Base-by-base conservation (phyloP, 2,329 filamentous ascomycete species). In the Alternaria solani region DNA sequence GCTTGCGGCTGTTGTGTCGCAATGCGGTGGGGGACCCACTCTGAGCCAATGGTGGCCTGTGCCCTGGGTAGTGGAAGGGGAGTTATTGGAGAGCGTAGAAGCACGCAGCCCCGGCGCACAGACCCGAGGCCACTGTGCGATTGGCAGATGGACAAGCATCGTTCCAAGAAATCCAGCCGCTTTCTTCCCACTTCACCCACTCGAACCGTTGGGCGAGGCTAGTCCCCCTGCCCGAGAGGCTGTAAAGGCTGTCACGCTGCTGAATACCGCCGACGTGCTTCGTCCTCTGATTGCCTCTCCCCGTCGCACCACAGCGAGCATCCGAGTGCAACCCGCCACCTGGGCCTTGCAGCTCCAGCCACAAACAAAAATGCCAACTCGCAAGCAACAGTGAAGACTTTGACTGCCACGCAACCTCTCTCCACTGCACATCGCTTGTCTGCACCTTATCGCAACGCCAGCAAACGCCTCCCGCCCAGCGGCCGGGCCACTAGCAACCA, bases 391-490 rank as follows among this genome's bases (percentile, higher is more conserved):
- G 51, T 18, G 41, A 41, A 51, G 30, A 51, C 12, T 42, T 38
- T 32, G 42, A 60, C 28, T 38, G 32, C 65, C 63, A 67, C 65
- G 65, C 65, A 65, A 61, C 57, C 51, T 36, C 23, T 42, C 62
- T 61, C 62, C 55, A 57, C 60, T 41, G 47, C 62, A 18, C 25
- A 55, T 58, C 61, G 61, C 58, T 55, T 55, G 51, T 51, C 44
- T 32, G 36, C 53, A 62, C 26, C 62, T 63, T 67, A 64, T 66
- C 65, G 61, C 47, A 55, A 23, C 61, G 49, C 65, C 62, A 67
- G 53, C 56, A 56, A 53, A 60, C 56, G 56, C 55, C 56, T 54
- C 54, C 64, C 58, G 53, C 51, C 49, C 53, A 60, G 51, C 48
- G 48, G 55, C 51, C 41, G 30, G 51, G 55, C 51, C 7, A 43